Evolutionary conservation across 441 rosid species (phyloP), one percentile per base, ranked within the genome.

Genomic region (Isatis lusitanica): DNA sequence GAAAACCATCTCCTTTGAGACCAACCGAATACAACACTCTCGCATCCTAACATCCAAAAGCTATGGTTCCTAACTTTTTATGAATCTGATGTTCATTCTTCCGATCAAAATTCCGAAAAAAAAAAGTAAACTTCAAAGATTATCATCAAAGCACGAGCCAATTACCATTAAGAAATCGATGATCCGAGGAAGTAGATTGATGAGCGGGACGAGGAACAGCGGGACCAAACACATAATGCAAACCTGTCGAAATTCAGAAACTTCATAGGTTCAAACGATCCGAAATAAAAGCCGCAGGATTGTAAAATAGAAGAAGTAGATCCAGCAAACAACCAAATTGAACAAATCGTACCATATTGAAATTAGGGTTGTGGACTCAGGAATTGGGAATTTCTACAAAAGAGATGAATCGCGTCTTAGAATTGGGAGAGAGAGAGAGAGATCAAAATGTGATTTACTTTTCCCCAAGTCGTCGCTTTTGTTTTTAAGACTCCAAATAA

Each of bases 141-240:
- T 5, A 55, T 17, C 3, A 62, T 31, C 53, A 39, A 10, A 38
- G 1, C 6, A 53, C 0, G 52, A 63, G 7, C 17, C n/a, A 30
- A 77, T 83, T 74, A 85, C 97, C 97, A 88, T 72, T 66, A 94
- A 51, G 43, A 42, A 82, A 85, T 85, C 15, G 70, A 92, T 83
- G 73, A 90, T 88, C 3, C 88, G 66, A 31, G 97, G 98, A 71
- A 94, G 70, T 40, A 88, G 9, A 71, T 89, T 94, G 83, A 94
- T 77, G 85, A 92, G 83, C 18, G 97, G 94, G 79, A 94, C 79
- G 52, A 94, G 85, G 85, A 94, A 92, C 77, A 94, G 85, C 13
- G 97, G 98, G 59, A 94, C 80, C 75, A 94, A 80, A 78, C 98
- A 94, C 68, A 83, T 85, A 70, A 92, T 36, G 80, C 97, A 94